Base-by-base conservation (phyloP, 352 stramenopile species). In the Globisporangium nunn region DNA sequence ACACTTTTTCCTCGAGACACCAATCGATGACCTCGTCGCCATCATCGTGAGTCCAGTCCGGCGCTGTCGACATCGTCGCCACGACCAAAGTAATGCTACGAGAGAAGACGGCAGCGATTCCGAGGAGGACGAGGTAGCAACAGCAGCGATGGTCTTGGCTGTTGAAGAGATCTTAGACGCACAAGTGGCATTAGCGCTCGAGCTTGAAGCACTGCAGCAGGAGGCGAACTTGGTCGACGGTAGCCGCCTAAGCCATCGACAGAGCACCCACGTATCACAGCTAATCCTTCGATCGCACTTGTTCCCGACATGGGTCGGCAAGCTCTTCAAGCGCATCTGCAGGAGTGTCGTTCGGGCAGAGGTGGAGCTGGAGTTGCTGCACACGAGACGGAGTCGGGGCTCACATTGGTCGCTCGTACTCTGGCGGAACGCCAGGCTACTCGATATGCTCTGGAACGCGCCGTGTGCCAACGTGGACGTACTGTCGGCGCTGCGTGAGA, bases 261-360 rank as follows among this genome's bases (percentile, higher is more conserved):
- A 66, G 33, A 50, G 71, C 33, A 57, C 61, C 3, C 50, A 71
- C 29, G 58, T 66, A 2, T 60, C 62, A 7, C 51, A 61, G 23
- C 51, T 70, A 48, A 46, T 72, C 11, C 46, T 71, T 44, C 45
- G 48, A 46, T 57, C 59, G 12, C 50, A 50, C 29, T 50, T 56
- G 8, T 68, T 78, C 35, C 2, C 28, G 0, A 12, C 45, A 12
- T 83, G 71, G 71, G 41, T 78, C 15, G 57, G 65, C 0, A 72
- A 76, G 41, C 67, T 86, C 46, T 64, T 81, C 57, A 81, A 82
- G 41, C 62, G 71, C 8, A 54, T 86, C 35, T 75, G 63, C 15
- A 63, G 80, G 29, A 61, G 66, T 17, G 41, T 74, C 30, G 63
- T 58, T 1, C 58, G 68, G 0, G 46, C 58, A 3, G 46, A 54